Evolutionary conservation across 345 rosid species (phyloP), one percentile per base, ranked within the genome.

Genomic region (Camelina neglecta): DNA sequence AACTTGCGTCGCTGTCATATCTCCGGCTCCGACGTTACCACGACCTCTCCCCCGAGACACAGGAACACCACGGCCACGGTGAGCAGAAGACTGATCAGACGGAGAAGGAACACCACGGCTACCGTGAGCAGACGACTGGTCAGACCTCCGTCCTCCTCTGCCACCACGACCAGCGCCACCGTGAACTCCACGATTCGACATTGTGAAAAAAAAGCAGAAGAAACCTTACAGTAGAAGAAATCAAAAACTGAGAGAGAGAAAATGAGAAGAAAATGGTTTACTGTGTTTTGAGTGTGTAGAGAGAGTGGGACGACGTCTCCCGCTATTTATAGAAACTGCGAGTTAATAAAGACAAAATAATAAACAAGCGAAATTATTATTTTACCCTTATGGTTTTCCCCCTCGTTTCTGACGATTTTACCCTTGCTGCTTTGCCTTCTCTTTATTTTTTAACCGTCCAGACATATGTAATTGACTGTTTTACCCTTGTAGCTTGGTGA

Each of bases 1-100:
- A 29, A 56, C 60, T 29, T 56, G 20, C 38, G 0, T 29, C 10
- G 18, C 39, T 39, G 11, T 56, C 8, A 11, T 4, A 24, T 54
- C 59, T 54, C 59, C 7, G 15, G 33, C 5, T 11, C 60, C 55
- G 55, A 50, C 55, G 55, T 20, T 50, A 8, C 55, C 67, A 21
- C 73, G 78, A 0, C 78, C 67, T 49, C 72, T 48, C 13, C 72
- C 73, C 11, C n/a, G 56, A 23, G 64, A 53, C 26, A 11, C 70
- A 15, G 63, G 18, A 54, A n/a, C 44, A 1, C 73, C 79, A 49
- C 73, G 73, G 0, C 67, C 66, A 20, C 60, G 67, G 29, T 26
- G 29, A 26, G 4, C 29, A 26, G 29, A 26, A 26, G 29, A 26
- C 39, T 71, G 59, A 0, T 63, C 70, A 9, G 63, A 53, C 60